Evolutionary conservation across 139 green algal species (phyloP).

Genomic region (Tetraselmis chui): DNA sequence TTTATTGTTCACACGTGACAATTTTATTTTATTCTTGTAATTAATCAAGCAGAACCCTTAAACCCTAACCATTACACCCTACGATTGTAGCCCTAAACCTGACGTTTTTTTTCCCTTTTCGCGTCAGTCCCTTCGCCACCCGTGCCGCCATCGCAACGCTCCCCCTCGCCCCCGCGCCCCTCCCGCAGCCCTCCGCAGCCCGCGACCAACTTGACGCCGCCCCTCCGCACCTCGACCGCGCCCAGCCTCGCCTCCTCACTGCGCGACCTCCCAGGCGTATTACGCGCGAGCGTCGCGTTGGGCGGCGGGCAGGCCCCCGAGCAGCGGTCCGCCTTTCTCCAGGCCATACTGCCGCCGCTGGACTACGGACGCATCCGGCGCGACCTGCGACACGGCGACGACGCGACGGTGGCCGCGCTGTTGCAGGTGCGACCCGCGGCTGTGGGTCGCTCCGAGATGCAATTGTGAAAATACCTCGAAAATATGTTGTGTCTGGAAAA

Average conservation of each 20-base stretch:
- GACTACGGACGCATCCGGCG: conserved; percentile 7
- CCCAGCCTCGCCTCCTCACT: background rate
- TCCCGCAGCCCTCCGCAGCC: background rate
- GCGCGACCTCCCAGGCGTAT: background rate
- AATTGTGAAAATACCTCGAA: no score
- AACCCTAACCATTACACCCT: no score
- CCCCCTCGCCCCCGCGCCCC: background rate
- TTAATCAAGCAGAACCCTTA: no score
- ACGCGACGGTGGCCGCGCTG: background rate
- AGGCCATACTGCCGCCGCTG: conserved; percentile 9
- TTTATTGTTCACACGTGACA: no score
- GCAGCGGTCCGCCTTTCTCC: background rate
- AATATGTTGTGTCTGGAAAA: no score
- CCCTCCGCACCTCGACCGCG: background rate
- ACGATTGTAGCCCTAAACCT: no score
- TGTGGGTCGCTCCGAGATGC: no score
- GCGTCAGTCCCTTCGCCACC: no score
- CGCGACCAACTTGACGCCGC: background rate
- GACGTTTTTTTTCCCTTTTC: no score
- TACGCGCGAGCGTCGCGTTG: background rate
- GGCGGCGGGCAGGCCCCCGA: no score
- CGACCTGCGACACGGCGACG: conserved; percentile 2
- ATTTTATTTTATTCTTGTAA: no score
- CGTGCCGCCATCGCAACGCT: no score
- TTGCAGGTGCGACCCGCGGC: background rate